These are phyloP conservation scores for Tympanopsis confertula DNA, from an alignment of 2,329 filamentous ascomycete genomes.

Conservation along the genomic window DNA sequence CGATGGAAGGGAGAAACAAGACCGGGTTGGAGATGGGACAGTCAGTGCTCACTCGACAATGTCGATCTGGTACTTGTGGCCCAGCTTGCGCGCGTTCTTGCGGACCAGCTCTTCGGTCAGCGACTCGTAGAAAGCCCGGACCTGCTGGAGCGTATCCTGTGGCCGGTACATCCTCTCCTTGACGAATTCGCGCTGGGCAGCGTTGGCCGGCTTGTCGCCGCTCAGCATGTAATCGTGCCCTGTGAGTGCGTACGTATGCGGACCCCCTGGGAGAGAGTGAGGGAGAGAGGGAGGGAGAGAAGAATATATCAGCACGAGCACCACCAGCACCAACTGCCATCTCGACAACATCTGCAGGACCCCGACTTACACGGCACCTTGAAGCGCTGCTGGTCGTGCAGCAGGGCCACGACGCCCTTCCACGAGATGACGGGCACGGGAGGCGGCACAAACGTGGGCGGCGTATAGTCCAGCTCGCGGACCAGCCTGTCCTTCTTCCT, in stretches of 20 bases:
- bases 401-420: conserved; percentile 11
- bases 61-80: conserved; percentile 17
- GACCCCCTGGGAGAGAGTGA: conserved; percentile 8
- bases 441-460: conserved; percentile 7
- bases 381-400: conserved; percentile 13
- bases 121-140: conserved; percentile 10
- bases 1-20: too few species aligned
- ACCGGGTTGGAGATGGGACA: too few species aligned
- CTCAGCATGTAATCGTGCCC: conserved; percentile 10
- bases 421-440: conserved; percentile 9
- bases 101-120: conserved; percentile 13
- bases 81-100: conserved; percentile 14
- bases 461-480: conserved; percentile 10
- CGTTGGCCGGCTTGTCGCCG: conserved; percentile 6
- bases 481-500: conserved; percentile 7
- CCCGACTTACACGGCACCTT: conserved; percentile 12
- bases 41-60: too few species aligned
- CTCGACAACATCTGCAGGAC: not conserved
- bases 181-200: conserved; percentile 7
- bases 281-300: too few species aligned
- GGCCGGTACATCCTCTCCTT: conserved; percentile 6
- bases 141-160: conserved; percentile 5
- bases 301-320: too few species aligned
- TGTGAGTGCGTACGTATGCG: conserved; percentile 11
- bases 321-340: not conserved